Conservation (phyloP, 257 asterid genomes). For the Penstemon barbatus region DNA sequence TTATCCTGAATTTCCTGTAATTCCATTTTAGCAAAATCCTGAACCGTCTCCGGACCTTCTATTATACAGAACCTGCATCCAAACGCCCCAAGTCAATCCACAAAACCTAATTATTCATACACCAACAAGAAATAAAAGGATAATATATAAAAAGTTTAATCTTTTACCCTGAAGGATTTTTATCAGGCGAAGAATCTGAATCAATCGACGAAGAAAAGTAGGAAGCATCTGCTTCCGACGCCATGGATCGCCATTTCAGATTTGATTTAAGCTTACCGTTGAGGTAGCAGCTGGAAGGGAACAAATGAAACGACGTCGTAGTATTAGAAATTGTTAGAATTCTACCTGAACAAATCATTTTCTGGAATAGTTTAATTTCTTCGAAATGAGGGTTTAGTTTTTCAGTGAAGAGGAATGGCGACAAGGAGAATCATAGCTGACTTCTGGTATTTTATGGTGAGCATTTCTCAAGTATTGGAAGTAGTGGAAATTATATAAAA, state of each 20-base stretch:
- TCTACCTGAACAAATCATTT: constrained; percentile 69
- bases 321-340: constrained; percentile 51
- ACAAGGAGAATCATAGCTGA: constrained; percentile 21
- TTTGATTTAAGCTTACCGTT: constrained; percentile 36
- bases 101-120: not conserved
- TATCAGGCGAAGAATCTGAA: constrained; percentile 48
- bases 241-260: constrained; percentile 53
- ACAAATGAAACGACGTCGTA: constrained; percentile 37
- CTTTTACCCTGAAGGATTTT: constrained; percentile 44
- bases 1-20: constrained; percentile 86
- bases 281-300: constrained; percentile 36
- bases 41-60: constrained; percentile 93
- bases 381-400: not conserved
- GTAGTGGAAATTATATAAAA: constrained; percentile 12
- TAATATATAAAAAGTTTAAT: not conserved
- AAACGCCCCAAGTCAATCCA: constrained; percentile 18
- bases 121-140: not conserved
- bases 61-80: constrained; percentile 82
- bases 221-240: constrained; percentile 62
- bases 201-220: constrained; percentile 50
- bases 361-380: not conserved
- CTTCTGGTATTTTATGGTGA: constrained; percentile 17
- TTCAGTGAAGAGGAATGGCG: constrained; percentile 19
- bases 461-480: not conserved
- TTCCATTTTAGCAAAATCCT: constrained; percentile 88